Percentiles rank a stretch among this genome's conserved stretches.
Conservation (phyloP, 2,329 filamentous ascomycete species). For the Aspergillus arachidicola region DNA sequence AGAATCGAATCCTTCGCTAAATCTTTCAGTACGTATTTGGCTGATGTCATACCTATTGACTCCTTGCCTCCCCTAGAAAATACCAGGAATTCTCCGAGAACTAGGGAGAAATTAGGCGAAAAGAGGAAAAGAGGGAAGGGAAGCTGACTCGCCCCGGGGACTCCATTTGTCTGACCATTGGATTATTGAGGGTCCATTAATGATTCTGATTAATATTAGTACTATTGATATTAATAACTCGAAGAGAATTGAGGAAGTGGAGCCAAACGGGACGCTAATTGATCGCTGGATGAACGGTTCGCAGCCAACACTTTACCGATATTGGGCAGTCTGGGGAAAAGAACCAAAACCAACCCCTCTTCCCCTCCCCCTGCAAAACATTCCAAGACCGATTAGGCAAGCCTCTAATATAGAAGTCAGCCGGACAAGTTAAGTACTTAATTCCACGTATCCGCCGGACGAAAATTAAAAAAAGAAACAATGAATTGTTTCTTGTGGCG, state of each 20-base stretch:
- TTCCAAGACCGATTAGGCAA: constrained; percentile 7
- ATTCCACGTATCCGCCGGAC: neutral
- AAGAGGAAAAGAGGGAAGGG: neutral
- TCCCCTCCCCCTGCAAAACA: constrained; percentile 8
- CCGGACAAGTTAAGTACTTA: neutral
- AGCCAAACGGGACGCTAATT: neutral
- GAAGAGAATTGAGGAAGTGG: neutral
- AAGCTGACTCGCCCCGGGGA: neutral
- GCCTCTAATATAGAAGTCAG: neutral
- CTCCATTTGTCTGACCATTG: neutral
- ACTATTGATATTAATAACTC: neutral
- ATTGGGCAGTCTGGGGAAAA: neutral
- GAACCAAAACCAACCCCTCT: neutral
- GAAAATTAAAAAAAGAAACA: neutral
- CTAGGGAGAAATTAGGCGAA: neutral
- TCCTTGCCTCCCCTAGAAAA: neutral
- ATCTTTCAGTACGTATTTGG: neutral
- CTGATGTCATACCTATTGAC: neutral
- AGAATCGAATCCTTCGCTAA: neutral
- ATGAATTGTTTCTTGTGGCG: neutral
- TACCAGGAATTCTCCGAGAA: neutral
- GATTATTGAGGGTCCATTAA: neutral
- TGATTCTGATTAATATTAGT: neutral
- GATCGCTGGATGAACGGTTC: constrained; percentile 7
- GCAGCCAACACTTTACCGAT: neutral